Base-by-base conservation (phyloP, 441 rosid genomes). In the Erysimum cheiri region DNA sequence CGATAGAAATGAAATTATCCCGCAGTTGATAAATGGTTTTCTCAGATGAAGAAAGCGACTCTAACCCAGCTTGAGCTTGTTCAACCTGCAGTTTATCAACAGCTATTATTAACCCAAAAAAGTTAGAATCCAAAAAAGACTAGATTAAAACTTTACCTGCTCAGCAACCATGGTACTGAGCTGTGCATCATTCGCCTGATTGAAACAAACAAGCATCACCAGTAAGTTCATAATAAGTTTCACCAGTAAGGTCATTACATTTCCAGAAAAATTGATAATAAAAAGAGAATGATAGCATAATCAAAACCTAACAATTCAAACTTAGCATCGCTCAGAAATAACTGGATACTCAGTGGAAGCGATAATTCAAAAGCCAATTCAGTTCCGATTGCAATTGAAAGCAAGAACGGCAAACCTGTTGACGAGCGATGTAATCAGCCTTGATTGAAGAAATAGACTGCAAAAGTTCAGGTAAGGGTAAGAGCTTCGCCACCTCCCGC, bases 121-220 rank as follows among this genome's bases (percentile, higher is more conserved):
- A 48, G 26, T 1, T 1, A 1, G 11, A 8, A 70, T 2, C 41
- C 36, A 64, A 43, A 8, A 35, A 32, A 41, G 0, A 15, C 8
- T 19, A 37, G 3, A 17, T 28, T 9, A 48, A 29, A n/a, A 19
- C 53, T 19, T 7, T 55, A 90, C 98, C 94, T 92, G 99, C 84
- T 92, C 99, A 24, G 98, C 96, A 44, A 95, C 98, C 98, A 92
- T 92, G 19, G 99, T 91, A 79, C 99, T 95, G 67, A 95, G 99
- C 40, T 95, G 99, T 2, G 98, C 97, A 77, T 95, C 99, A 80
- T 95, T 95, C 39, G 99, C 97, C 98, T 92, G 73, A 46, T 44
- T 76, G 66, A 29, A 78, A 40, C 8, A 76, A 76, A 15, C 60
- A 39, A 63, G 4, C 12, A 61, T 53, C 50, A 70, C 69, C 44